Base-by-base conservation (phyloP, 176 grass and related monocot genomes). In the Ensete ventricosum region DNA sequence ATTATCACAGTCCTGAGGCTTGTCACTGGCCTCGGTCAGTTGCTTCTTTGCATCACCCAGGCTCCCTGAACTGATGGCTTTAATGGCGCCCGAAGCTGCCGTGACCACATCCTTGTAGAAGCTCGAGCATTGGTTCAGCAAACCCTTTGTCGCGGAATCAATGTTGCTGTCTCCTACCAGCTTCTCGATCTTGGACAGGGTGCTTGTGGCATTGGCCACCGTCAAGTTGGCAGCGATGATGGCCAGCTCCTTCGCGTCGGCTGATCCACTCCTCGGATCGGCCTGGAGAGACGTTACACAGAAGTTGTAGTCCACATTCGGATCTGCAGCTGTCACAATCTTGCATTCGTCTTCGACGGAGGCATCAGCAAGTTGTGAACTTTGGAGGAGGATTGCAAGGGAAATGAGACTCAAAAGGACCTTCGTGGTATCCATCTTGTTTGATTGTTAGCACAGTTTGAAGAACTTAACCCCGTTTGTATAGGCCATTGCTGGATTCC, bases 151-250 rank as follows among this genome's bases (percentile, higher is more conserved):
- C 57, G 57, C 1, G 1, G 57, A n/a, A 17, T 62, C 2, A 14
- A 62, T 1, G 10, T 62, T 71, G 73, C 58, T 24, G 54, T 55
- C 70, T n/a, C 64, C 60, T 43, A 83, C 52, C 73, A 83, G 26
- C 23, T 73, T 77, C 67, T 83, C 71, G 20, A 83, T 83, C n/a
- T 67, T 72, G 10, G 81, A 77, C 52, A 26, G 55, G 34, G 76
- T 63, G 76, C 20, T 1, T 20, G 81, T 77, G 17, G 81, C 81
- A 2, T 72, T 77, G 1, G 73, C 27, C 23, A 83, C 59, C 14
- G 81, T 77, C 53, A 83, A 23, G 26, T 83, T 72, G 34, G 71
- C 74, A 8, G 74, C 75, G 70, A 83, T 77, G 59, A 71, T 20
- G 10, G 62, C 81, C 17, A 83, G 74, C 17, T 53, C 67, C 57